These are phyloP conservation scores for Cercospora citrullina DNA, from an alignment of 2,329 filamentous ascomycete genomes.

Conservation along the genomic window DNA sequence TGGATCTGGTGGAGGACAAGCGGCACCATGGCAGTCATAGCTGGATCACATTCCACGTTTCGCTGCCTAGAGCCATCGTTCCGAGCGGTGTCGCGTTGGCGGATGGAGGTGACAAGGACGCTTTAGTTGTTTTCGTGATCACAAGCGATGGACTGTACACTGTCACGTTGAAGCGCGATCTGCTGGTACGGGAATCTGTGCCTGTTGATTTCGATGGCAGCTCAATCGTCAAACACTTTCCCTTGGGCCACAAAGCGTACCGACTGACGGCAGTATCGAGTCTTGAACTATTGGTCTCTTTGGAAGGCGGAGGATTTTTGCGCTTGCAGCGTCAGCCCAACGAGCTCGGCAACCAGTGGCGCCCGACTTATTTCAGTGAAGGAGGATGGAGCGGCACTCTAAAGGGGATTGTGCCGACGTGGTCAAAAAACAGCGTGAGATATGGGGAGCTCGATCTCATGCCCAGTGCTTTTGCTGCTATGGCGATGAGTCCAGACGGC, in stretches of 20 bases:
- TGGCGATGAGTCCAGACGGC: slow-evolving; percentile 48
- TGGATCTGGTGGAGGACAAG: slow-evolving; percentile 71
- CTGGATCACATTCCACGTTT: slow-evolving; percentile 72
- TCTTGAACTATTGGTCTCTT: slow-evolving; percentile 73
- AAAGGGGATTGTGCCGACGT: slow-evolving; percentile 62
- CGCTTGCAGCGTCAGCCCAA: slow-evolving; percentile 63
- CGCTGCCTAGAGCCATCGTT: slow-evolving; percentile 77
- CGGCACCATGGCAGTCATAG: slow-evolving; percentile 26
- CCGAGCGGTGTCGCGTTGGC: slow-evolving; percentile 78
- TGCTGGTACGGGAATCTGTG: slow-evolving; percentile 63
- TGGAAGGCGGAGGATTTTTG: slow-evolving; percentile 76
- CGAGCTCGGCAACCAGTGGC: slow-evolving; percentile 61
- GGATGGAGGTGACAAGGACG: slow-evolving; percentile 75
- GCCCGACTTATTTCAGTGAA: slow-evolving; percentile 69
- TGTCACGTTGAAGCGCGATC: slow-evolving; percentile 77
- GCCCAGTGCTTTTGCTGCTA: slow-evolving; percentile 65
- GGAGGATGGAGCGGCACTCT: slow-evolving; percentile 67
- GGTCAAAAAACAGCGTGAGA: slow-evolving; percentile 63
- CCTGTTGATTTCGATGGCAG: slow-evolving; percentile 70
- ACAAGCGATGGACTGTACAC: slow-evolving; percentile 78
- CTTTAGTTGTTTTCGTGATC: slow-evolving; percentile 75
- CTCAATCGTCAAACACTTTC: slow-evolving; percentile 74
- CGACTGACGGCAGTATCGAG: slow-evolving; percentile 73
- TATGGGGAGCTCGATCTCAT: slow-evolving; percentile 67
- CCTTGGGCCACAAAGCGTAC: slow-evolving; percentile 77